Conservation (phyloP, 1,139 yeast species). For the Taphrina pruni region DNA sequence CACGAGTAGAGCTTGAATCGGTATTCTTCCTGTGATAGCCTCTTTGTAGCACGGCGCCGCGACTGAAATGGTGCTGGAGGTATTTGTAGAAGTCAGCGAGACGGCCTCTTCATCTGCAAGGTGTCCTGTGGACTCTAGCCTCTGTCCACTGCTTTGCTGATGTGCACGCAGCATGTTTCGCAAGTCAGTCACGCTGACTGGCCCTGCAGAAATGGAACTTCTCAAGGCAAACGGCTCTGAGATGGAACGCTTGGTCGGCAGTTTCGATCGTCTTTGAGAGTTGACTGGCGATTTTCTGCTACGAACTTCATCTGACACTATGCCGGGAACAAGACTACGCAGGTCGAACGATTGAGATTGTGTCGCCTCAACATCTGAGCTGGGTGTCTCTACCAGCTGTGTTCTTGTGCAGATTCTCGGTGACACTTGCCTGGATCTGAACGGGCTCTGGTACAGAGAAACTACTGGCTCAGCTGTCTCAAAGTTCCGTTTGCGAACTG, state of each 20-base stretch:
- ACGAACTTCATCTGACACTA: constrained; percentile 8
- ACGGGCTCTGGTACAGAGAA: neutral
- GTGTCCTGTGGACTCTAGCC: too few species aligned
- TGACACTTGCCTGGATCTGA: constrained; percentile 12
- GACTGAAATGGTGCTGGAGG: neutral
- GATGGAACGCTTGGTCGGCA: neutral
- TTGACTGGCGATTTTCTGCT: constrained; percentile 12
- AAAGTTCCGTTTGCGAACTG: neutral
- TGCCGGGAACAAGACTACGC: neutral
- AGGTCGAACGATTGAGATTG: neutral
- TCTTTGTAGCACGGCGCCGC: constrained; percentile 19
- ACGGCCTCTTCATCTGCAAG: neutral
- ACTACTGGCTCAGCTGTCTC: neutral
- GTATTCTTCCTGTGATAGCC: constrained; percentile 2
- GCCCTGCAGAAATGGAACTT: neutral
- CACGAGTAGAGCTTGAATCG: constrained; percentile 5
- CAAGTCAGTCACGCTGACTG: neutral
- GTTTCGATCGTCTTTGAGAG: constrained; percentile 1
- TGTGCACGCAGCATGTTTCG: constrained; percentile 2
- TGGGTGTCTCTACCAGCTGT: neutral
- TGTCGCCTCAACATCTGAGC: neutral
- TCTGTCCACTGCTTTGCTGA: constrained; percentile 4
- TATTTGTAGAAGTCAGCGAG: neutral
- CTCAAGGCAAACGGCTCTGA: neutral
- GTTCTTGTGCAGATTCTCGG: neutral